Base-by-base conservation (phyloP, 371 early-diverging fungal genomes). In the Dentiscutata heterogama region DNA sequence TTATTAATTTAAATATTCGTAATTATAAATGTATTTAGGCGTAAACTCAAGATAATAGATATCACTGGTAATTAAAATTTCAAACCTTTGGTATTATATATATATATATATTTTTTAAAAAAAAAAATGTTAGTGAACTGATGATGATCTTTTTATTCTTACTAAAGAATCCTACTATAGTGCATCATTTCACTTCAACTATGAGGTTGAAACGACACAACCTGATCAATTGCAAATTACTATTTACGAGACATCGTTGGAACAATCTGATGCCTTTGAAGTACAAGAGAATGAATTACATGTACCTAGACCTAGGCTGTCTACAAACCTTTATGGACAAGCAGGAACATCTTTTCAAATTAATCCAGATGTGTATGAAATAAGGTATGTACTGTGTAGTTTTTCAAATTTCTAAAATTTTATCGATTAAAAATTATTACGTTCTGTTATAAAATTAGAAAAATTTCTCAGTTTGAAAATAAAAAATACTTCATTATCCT, bases 401-500 rank as follows among this genome's bases (percentile, higher is more conserved):
- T 46, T 46, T 11, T 46, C 46, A 46, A 46, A 2, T 8, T 46
- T 1, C 46, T 46, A 35, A 35, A 46, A 10, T 46, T 6, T 10
- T 46, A 7, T 46, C 5, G 1, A 46, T 46, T 46, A 46, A 46
- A 46, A 7, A 8, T 11, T 46, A 46, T 46, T 46, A 39, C 6
- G 11, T 46, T n/a, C n/a, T 46, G 11, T 46, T 46, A 39, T 46
- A 46, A 46, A 46, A 46, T 46, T 46, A 77, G 78, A 51, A 60
- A 78, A 31, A 78, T 78, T 27, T 35, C 67, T 18, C 67, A 65
- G 54, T 78, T 78, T 3, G 67, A 65, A 31, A 82, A 82, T 54
- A 46, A 31, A n/a, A 78, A 65, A 51, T 78, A 65, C 22, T 51
- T 78, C n/a, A 29, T 78, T 27, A 25, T 65, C 1, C 67, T 78